Conservation (phyloP, 2,329 filamentous ascomycete genomes). For the Ceratocystis variospora region DNA sequence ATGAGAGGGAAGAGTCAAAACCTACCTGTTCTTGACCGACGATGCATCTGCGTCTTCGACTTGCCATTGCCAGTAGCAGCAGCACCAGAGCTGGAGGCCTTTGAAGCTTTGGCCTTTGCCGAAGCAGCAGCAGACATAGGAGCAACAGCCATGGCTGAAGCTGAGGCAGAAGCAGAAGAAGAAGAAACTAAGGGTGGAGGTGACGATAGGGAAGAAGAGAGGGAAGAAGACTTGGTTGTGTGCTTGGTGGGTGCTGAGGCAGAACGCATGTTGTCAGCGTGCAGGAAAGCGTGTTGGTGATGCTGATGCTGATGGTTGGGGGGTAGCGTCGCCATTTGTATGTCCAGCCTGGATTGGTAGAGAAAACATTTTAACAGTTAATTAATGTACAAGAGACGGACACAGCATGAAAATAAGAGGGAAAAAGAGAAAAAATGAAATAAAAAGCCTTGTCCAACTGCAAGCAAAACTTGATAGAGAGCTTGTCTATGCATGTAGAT, state of each 20-base stretch:
- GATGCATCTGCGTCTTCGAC: constrained; percentile 74
- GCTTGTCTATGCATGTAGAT: neutral
- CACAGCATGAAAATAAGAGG: neutral
- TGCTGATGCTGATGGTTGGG: constrained; percentile 38
- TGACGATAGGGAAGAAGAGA: constrained; percentile 39
- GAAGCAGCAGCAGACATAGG: constrained; percentile 33
- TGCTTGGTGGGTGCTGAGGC: constrained; percentile 19
- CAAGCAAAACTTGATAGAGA: constrained; percentile 1
- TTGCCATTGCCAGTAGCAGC: constrained; percentile 37
- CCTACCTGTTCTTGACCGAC: constrained; percentile 73
- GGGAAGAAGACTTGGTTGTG: constrained; percentile 45
- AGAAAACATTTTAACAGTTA: neutral
- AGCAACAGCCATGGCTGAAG: constrained; percentile 44
- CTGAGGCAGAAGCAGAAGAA: constrained; percentile 43
- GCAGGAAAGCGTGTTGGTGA: constrained; percentile 33
- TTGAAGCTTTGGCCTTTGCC: constrained; percentile 37
- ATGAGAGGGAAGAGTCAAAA: constrained; percentile 27
- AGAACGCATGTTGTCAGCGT: constrained; percentile 26
- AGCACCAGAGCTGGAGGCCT: constrained; percentile 32
- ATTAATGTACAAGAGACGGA: constrained; percentile 4
- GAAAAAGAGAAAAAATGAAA: neutral
- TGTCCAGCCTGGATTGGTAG: constrained; percentile 24
- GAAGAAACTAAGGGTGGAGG: constrained; percentile 49
- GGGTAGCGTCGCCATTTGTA: constrained; percentile 55
- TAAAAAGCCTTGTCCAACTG: neutral